phyloP scores from a whole-genome alignment of 148 eudicot genomes.

The Vaccinium myrtillus region DNA sequence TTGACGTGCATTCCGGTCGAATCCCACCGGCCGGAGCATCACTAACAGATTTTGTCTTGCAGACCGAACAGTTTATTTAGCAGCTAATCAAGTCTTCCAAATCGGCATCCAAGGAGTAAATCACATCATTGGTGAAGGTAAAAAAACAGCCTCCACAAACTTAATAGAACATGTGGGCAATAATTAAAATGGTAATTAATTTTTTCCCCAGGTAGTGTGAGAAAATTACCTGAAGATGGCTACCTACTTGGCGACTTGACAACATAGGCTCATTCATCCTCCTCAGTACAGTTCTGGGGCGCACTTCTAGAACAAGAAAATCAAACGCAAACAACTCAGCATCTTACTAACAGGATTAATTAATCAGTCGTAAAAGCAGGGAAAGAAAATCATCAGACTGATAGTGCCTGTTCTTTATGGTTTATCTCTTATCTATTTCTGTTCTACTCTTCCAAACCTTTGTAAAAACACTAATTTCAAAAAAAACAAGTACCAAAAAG shows the following conservation, averaged over 20 bases:
- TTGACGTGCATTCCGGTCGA: neutral
- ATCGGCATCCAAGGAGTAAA: neutral
- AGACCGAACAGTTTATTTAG: neutral
- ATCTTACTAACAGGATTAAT: neutral
- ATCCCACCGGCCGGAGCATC: neutral
- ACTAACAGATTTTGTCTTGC: neutral
- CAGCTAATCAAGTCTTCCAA: neutral
- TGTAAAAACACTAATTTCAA: no score
- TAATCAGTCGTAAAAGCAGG: neutral
- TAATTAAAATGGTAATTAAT: neutral
- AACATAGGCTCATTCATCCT: conserved; percentile 16
- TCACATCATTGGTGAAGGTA: neutral
- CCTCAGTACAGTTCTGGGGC: conserved; percentile 3
- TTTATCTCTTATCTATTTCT: neutral
- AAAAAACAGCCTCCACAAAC: neutral
- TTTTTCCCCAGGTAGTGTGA: neutral
- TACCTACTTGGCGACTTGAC: conserved; percentile 16
- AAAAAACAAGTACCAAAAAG: no score
- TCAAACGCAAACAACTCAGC: neutral
- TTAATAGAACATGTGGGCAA: neutral
- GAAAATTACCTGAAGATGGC: conserved; percentile 23
- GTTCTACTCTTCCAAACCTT: neutral
- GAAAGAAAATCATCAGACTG: neutral
- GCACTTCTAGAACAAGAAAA: conserved; percentile 17
- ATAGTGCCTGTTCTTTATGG: neutral